Conservation (phyloP, 2,329 filamentous ascomycete species). For the Colletotrichum sp. region DNA sequence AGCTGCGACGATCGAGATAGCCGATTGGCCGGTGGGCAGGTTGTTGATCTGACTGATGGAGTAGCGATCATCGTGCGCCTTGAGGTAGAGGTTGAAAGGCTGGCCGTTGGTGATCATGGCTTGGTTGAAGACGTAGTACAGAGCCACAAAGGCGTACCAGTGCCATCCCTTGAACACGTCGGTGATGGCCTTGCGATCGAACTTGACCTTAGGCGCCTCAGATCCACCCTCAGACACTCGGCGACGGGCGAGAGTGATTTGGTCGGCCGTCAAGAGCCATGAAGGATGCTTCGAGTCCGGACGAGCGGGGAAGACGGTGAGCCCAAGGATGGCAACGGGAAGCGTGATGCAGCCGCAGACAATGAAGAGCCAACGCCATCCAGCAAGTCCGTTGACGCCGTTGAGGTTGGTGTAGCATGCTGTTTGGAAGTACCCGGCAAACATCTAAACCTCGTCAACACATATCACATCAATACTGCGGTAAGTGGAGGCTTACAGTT, state of each 20-base stretch:
- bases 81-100: slow-evolving; percentile 47
- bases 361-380: slow-evolving; percentile 20
- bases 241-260: slow-evolving; percentile 28
- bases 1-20: slow-evolving; percentile 62
- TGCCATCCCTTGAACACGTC: slow-evolving; percentile 42
- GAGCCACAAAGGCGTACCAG: slow-evolving; percentile 36
- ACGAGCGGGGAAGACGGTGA: slow-evolving; percentile 26
- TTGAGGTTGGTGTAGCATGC: slow-evolving; percentile 14
- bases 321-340: slow-evolving; percentile 5
- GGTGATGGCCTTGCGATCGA: slow-evolving; percentile 38
- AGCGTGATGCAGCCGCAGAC: slow-evolving; percentile 16
- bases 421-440: slow-evolving; percentile 17
- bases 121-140: slow-evolving; percentile 52
- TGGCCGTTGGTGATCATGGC: slow-evolving; percentile 43
- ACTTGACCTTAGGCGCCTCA: slow-evolving; percentile 31
- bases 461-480: too few relatives aligned
- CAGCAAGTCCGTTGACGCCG: slow-evolving; percentile 8
- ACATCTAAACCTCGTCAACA: neutral
- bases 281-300: slow-evolving; percentile 32
- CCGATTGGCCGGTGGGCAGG: slow-evolving; percentile 61
- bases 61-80: slow-evolving; percentile 47
- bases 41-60: slow-evolving; percentile 56
- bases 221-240: slow-evolving; percentile 29
- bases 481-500: neutral
- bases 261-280: slow-evolving; percentile 29